A percentile compares a stretch with the other conserved stretches of the same genome.
Conservation (phyloP, 371 early-diverging fungal genomes). For the Synchytrium microbalum region DNA sequence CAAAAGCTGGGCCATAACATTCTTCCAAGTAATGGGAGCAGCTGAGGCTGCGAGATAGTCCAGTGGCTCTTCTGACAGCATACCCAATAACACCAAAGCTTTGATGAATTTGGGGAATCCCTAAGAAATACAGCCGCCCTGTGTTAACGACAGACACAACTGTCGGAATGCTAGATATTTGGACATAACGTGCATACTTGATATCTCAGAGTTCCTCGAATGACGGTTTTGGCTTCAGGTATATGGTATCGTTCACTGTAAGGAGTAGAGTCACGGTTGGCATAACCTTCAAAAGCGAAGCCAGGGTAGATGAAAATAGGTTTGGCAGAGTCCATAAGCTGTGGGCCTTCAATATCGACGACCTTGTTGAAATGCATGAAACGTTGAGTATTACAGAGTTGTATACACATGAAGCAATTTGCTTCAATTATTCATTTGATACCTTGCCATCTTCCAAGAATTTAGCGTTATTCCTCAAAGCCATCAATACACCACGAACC, state of each 20-base stretch:
- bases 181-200: constrained; percentile 42
- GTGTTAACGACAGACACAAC: constrained; percentile 5
- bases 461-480: constrained; percentile 73
- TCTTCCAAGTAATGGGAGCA: constrained; percentile 4
- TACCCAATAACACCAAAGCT: constrained; percentile 86
- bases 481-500: constrained; percentile 76
- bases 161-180: background rate
- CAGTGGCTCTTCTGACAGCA: constrained; percentile 72
- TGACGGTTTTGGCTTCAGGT: constrained; percentile 88
- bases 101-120: constrained; percentile 88
- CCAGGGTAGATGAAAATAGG: constrained; percentile 59
- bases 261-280: constrained; percentile 95
- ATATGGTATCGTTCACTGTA: constrained; percentile 92
- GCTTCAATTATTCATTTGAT: constrained; percentile 3
- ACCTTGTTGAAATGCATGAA: no score
- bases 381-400: constrained; percentile 1
- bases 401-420: background rate
- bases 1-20: background rate
- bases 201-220: constrained; percentile 92
- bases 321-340: constrained; percentile 53
- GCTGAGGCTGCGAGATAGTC: constrained; percentile 51
- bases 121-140: background rate
- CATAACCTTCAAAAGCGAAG: constrained; percentile 81
- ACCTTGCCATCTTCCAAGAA: constrained; percentile 67
- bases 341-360: constrained; percentile 37